Conservation (phyloP, 148 eudicot species). For the Amaranthus hypochondriacus region DNA sequence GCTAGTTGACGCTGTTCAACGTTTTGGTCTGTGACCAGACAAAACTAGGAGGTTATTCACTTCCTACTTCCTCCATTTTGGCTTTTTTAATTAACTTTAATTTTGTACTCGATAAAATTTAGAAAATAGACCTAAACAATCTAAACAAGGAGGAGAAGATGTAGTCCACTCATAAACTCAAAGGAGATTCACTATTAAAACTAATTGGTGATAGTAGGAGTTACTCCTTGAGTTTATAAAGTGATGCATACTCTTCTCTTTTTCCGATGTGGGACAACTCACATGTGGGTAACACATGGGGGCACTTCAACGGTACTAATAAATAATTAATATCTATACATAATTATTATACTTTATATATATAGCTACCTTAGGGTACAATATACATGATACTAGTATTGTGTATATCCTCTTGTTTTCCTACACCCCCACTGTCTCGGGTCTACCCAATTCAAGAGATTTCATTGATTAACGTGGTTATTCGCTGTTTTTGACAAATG, state of each 20-base stretch:
- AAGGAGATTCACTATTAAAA: too few species aligned
- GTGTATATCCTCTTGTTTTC: slow-evolving; percentile 22
- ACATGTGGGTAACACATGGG: too few species aligned
- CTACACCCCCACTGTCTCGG: slow-evolving; percentile 20
- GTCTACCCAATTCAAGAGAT: neutral
- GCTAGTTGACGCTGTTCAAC: slow-evolving; percentile 74
- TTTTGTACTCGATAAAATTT: neutral
- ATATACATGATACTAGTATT: neutral
- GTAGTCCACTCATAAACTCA: too few species aligned
- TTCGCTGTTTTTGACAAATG: neutral
- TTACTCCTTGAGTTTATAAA: too few species aligned
- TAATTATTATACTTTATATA: neutral
- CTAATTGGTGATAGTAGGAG: too few species aligned
- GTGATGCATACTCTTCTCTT: too few species aligned
- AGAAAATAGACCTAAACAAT: too few species aligned
- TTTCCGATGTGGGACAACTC: too few species aligned
- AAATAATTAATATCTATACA: neutral
- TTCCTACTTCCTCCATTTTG: slow-evolving; percentile 24
- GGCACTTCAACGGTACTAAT: neutral
- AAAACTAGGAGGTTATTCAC: slow-evolving; percentile 32
- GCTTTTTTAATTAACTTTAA: slow-evolving; percentile 12
- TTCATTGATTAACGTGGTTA: slow-evolving; percentile 6
- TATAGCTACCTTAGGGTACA: slow-evolving; percentile 13
- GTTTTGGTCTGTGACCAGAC: slow-evolving; percentile 72
- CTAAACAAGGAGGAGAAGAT: too few species aligned